A percentile compares a stretch with the other conserved stretches of the same genome.
Conservation (phyloP, 352 stramenopile genomes). For the Phytophthora cryptogea region DNA sequence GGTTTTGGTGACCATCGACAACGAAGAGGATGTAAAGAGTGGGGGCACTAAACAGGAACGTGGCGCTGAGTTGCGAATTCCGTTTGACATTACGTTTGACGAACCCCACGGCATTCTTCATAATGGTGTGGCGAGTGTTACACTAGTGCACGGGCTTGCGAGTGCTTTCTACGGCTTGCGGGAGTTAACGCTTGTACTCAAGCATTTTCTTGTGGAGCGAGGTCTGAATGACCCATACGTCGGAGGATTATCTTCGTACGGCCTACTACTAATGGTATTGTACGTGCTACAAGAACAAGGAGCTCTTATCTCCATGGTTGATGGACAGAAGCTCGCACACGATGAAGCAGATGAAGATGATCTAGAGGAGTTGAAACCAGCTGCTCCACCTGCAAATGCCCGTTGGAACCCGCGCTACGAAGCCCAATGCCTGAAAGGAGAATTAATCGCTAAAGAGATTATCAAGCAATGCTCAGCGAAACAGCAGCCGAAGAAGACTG, state of each 20-base stretch:
- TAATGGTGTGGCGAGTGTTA: slow-evolving; percentile 77
- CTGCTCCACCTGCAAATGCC: slow-evolving; percentile 5
- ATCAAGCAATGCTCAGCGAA: slow-evolving; percentile 46
- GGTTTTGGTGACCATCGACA: slow-evolving; percentile 40
- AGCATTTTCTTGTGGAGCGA: slow-evolving; percentile 89
- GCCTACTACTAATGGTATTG: slow-evolving; percentile 81
- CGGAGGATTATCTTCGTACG: slow-evolving; percentile 91
- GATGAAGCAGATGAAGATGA: slow-evolving; percentile 24
- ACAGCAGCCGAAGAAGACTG: slow-evolving; percentile 38
- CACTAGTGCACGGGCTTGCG: slow-evolving; percentile 66
- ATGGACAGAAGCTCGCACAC: slow-evolving; percentile 17
- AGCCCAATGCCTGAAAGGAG: slow-evolving; percentile 51
- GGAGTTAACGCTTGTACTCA: slow-evolving; percentile 88
- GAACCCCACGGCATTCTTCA: slow-evolving; percentile 59
- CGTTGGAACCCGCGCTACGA: slow-evolving; percentile 44
- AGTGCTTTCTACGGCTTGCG: slow-evolving; percentile 77
- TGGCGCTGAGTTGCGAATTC: slow-evolving; percentile 40
- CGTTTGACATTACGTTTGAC: slow-evolving; percentile 88
- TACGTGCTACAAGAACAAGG: slow-evolving; percentile 71
- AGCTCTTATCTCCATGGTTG: slow-evolving; percentile 35
- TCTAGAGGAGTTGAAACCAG: slow-evolving; percentile 27
- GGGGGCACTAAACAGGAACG: background rate
- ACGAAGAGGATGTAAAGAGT: slow-evolving; percentile 3
- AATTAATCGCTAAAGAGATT: slow-evolving; percentile 55
- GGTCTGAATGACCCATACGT: slow-evolving; percentile 90